Base-by-base conservation (phyloP, 768 basidiomycete species). In the Suillus hirtellus region DNA sequence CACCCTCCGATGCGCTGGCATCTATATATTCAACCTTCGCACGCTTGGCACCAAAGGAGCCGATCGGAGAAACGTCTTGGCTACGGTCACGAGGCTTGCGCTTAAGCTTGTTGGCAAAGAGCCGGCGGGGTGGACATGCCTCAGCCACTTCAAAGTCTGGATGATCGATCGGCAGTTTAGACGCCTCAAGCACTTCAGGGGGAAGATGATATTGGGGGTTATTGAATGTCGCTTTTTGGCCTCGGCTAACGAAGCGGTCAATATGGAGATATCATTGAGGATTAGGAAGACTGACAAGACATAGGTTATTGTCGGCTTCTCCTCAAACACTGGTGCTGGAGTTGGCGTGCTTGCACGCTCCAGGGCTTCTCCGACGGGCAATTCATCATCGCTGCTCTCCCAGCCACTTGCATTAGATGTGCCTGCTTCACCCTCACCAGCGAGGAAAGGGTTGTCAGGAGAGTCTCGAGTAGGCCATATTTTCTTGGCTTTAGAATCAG, bases 391-490 rank as follows among this genome's bases (percentile, higher is more conserved):
- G 12, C 69, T 69, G n/a, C 73, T 75, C 31, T 73, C 74, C 73
- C 74, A 75, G 50, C 68, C 73, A 6, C 21, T 60, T 4, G 73
- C 66, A 46, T 44, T 60, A 34, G 42, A 58, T 35, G 62, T 52
- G 47, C 62, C 71, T 9, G 71, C 69, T 44, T 72, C 67, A 19
- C 65, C 53, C 27, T 80, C 78, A 1, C 81, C 81, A 31, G 75
- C 77, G 12, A 91, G 79, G 78, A 92, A 91, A 0, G 90, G 89
- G 63, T 91, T 91, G 65, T 87, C 81, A 1, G 88, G 89, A 3
- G 89, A 88, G 72, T 89, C 88, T 19, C 86, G 84, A 62, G 76
- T 73, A 49, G 79, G 76, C 60, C 69, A 69, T 46, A 72, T 72
- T 66, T 71, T 66, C 61, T 71, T 77, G 17, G 71, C 70, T 56